A percentile compares a stretch with the other conserved stretches of the same genome.
Evolutionary conservation across 1,139 yeast species (phyloP).

Genomic region (Candida gigantensis): DNA sequence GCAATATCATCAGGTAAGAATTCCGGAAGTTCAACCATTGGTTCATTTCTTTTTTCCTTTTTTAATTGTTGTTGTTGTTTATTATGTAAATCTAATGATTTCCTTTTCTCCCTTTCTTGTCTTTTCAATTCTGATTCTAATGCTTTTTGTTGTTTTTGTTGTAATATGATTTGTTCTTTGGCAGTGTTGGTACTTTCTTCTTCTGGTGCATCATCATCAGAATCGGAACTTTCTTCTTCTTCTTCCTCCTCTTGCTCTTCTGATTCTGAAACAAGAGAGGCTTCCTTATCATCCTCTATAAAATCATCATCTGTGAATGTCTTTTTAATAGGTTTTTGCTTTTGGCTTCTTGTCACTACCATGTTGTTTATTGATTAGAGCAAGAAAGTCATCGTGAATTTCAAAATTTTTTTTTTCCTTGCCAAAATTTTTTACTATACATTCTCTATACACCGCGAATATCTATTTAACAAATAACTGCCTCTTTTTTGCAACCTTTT

Average conservation of each 20-base stretch:
- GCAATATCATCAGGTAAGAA: conserved; percentile 49
- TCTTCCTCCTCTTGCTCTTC: conserved; percentile 15
- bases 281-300: conserved; percentile 5
- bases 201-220: conserved; percentile 52
- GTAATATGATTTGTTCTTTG: conserved; percentile 32
- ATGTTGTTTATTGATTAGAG: conserved; percentile 12
- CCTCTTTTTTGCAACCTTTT: conserved; percentile 3
- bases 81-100: conserved; percentile 47
- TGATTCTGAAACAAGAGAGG: conserved; percentile 2
- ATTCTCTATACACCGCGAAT: neutral
- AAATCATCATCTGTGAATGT: conserved; percentile 28
- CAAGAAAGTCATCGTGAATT: conserved; percentile 3
- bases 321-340: conserved; percentile 20
- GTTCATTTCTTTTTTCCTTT: conserved; percentile 18
- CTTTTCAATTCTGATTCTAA: conserved; percentile 35
- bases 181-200: conserved; percentile 40
- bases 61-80: conserved; percentile 48
- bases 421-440: neutral
- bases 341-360: conserved; percentile 29
- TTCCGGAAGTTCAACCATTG: conserved; percentile 43
- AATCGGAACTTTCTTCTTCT: conserved; percentile 19
- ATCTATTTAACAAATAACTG: neutral
- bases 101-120: conserved; percentile 50
- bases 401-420: conserved; percentile 3
- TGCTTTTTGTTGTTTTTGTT: conserved; percentile 35